These are phyloP conservation scores for Coemansia sp. DNA, from an alignment of 192 early-diverging fungal genomes.

Conservation along the genomic window DNA sequence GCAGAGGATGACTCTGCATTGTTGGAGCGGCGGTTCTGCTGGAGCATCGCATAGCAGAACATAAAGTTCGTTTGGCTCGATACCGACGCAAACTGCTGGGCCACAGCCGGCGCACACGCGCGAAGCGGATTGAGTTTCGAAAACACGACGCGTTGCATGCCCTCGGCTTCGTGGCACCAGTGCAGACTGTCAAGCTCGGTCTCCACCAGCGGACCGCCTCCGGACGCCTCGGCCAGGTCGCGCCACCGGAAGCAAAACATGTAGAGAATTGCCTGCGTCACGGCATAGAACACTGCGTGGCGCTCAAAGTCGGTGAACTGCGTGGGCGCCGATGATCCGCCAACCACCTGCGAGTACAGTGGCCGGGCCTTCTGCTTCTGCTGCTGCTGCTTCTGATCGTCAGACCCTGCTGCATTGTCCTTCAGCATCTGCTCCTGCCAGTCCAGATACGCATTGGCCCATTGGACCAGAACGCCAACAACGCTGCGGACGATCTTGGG, in stretches of 20 bases:
- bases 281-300: conserved; percentile 81
- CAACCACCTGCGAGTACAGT: neutral
- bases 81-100: conserved; percentile 82
- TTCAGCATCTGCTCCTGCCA: conserved; percentile 57
- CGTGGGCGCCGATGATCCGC: conserved; percentile 1
- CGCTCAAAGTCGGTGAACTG: conserved; percentile 58
- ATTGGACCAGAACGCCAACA: conserved; percentile 67
- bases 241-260: conserved; percentile 95
- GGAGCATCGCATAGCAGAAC: conserved; percentile 80
- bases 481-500: conserved; percentile 61
- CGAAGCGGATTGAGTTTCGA: conserved; percentile 77
- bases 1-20: neutral
- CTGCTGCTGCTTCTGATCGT: too few species aligned
- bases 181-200: conserved; percentile 34
- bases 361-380: conserved; percentile 7
- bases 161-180: conserved; percentile 67
- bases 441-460: conserved; percentile 70
- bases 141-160: conserved; percentile 71
- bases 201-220: conserved; percentile 28
- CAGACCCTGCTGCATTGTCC: neutral
- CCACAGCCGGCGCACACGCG: conserved; percentile 76
- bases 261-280: conserved; percentile 87
- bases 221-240: conserved; percentile 61
- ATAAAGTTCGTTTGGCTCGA: conserved; percentile 78
- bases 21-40: conserved; percentile 57